phyloP scores from a whole-genome alignment of 2,329 filamentous ascomycete species.

The Fusarium sterilihyphosum region DNA sequence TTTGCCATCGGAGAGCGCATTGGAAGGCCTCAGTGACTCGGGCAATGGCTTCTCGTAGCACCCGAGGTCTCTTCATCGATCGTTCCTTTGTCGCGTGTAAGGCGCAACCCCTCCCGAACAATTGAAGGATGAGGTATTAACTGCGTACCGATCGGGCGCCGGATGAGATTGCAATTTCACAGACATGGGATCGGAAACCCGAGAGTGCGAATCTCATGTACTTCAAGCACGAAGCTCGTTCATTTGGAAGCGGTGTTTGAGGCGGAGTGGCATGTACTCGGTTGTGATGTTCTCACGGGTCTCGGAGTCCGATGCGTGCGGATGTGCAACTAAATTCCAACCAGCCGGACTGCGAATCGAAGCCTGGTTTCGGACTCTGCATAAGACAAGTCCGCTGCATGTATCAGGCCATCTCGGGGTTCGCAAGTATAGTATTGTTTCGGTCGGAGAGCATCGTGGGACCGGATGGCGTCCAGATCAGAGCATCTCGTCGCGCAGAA shows the following conservation, averaged over 20 bases:
- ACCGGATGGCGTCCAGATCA: not conserved
- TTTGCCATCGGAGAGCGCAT: not conserved
- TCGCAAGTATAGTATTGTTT: not conserved
- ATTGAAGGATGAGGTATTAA: not conserved
- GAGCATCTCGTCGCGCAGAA: not conserved
- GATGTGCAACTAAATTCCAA: not conserved
- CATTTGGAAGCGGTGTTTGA: not conserved
- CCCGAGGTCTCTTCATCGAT: not conserved
- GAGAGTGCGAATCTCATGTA: rapidly evolving
- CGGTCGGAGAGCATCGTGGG: not conserved
- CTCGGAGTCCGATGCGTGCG: not conserved
- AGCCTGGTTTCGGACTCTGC: not conserved
- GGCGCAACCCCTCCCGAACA: not conserved
- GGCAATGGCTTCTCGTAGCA: rapidly evolving
- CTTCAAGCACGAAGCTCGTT: not conserved
- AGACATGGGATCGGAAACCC: rapidly evolving
- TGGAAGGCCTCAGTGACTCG: too few species aligned
- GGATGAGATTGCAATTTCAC: not conserved
- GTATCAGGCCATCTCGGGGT: not conserved
- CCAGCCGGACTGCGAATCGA: not conserved
- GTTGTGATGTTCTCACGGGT: not conserved
- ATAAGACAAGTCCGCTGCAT: not conserved
- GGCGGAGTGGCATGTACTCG: not conserved
- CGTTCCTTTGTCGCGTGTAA: too few species aligned
- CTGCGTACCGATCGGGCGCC: not conserved